Evolutionary conservation across 768 basidiomycete genomes (phyloP), one percentile per base, ranked within the genome.

Genomic region (Pilatotrama ljubarskyi): DNA sequence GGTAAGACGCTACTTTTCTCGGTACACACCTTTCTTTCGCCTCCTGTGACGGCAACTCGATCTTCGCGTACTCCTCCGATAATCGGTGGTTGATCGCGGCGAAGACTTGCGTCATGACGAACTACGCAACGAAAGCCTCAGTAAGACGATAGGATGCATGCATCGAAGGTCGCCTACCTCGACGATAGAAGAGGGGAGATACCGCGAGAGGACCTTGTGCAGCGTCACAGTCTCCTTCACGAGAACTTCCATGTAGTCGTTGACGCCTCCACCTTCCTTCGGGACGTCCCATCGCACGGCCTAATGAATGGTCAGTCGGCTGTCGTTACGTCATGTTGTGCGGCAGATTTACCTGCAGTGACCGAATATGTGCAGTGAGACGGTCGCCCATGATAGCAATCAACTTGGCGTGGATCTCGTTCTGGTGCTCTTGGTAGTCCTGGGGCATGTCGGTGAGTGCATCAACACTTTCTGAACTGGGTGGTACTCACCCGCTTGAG

Each of bases 371-470:
- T 1, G 89, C 86, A 66, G 79, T 84, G 44, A 98, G 77, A 57
- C 96, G 84, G 75, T 98, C 96, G 38, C 94, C 90, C 97, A 99
- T 99, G 75, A 98, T 99, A 42, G 93, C 91, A 60, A 99, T 89
- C 55, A 99, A 80, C 77, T 99, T 99, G 51, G 93, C 84, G 73
- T 98, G 96, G 54, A 99, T 98, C 78, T 98, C 97, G 70, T 96
- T 92, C 74, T 99, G 97, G 74, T 99, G 97, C 73, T 98, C 97
- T 81, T 98, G 96, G 70, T 91, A 98, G 74, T 98, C 97, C 89
- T 95, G 69, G 29, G 10, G 29, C 29, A 32, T 32, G 29, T 10
- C 29, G 29, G 5, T 32, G 10, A 32, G 29, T 32, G 5, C 29
- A 57, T 44, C 10, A 5, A 22, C 36, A 32, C 18, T n/a, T 3